A percentile compares a stretch with the other conserved stretches of the same genome.
These are phyloP conservation scores for Bonia amplexicaulis DNA, from an alignment of 176 grass and related monocot species.

Conservation along the genomic window DNA sequence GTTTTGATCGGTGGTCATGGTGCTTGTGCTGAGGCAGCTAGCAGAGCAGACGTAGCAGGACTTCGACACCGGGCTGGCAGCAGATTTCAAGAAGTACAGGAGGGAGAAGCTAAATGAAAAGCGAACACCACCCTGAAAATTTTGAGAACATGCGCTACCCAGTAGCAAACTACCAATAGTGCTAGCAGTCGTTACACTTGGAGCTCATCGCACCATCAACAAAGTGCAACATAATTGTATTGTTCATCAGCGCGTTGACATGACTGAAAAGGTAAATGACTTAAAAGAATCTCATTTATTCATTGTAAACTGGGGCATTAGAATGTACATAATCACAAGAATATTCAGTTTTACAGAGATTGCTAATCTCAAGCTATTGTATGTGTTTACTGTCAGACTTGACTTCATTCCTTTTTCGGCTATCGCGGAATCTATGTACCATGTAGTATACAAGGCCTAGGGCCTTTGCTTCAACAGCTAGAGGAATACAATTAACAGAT, in stretches of 20 bases:
- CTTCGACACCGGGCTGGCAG: slow-evolving; percentile 45
- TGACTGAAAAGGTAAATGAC: not conserved
- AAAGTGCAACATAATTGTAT: not conserved
- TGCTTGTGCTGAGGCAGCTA: slow-evolving; percentile 64
- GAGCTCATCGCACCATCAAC: not conserved
- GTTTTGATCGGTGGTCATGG: not conserved
- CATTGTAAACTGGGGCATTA: slow-evolving; percentile 1
- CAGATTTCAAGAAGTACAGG: slow-evolving; percentile 62
- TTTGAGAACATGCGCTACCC: not conserved
- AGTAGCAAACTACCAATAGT: not conserved
- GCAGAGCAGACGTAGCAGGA: slow-evolving; percentile 73
- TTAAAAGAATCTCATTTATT: slow-evolving; percentile 37
- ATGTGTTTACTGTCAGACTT: slow-evolving; percentile 4
- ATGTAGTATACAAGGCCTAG: slow-evolving; percentile 32
- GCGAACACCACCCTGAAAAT: not conserved
- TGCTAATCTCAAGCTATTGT: not conserved
- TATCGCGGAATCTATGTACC: slow-evolving; percentile 23
- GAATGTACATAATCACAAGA: slow-evolving; percentile 24
- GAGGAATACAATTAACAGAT: slow-evolving; percentile 21
- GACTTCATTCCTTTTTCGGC: not conserved
- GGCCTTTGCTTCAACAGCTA: slow-evolving; percentile 41
- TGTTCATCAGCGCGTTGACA: not conserved
- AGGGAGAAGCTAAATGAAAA: slow-evolving; percentile 58
- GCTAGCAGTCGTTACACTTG: not conserved
- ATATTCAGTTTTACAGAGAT: slow-evolving; percentile 15